Percentiles rank a stretch among this genome's conserved stretches.
Conservation (phyloP, 108 stramenopile species). For the Fragilariopsis cylindrus region DNA sequence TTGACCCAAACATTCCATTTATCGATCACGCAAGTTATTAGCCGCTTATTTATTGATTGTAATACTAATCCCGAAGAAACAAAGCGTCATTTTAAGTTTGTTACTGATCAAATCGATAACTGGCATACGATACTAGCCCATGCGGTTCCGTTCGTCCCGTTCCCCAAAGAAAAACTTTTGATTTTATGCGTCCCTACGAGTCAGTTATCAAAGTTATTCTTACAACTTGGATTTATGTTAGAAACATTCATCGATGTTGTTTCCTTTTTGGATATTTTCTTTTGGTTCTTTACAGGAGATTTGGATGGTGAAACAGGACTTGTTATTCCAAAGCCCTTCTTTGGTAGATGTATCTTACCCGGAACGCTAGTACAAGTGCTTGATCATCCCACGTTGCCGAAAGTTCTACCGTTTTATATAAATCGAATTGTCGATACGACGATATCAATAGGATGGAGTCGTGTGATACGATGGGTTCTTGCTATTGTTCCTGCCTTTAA, state of each 20-base stretch:
- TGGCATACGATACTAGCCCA: not conserved
- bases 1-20: conserved; percentile 26
- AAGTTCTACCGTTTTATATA: conserved; percentile 46
- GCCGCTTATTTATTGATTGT: conserved; percentile 12
- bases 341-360: conserved; percentile 59
- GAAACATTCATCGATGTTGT: conserved; percentile 59
- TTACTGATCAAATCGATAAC: conserved; percentile 4
- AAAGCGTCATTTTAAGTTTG: not conserved
- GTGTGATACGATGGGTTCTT: conserved; percentile 56
- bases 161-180: conserved; percentile 38
- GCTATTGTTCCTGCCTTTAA: conserved; percentile 52
- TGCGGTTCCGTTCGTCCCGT: conserved; percentile 19
- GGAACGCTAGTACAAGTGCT: conserved; percentile 67
- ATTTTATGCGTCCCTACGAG: conserved; percentile 52
- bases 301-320: conserved; percentile 48
- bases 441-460: conserved; percentile 45
- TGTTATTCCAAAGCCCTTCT: conserved; percentile 66
- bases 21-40: conserved; percentile 11
- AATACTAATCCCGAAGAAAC: not conserved
- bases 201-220: conserved; percentile 45
- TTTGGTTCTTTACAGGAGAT: conserved; percentile 76
- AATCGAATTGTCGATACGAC: conserved; percentile 17
- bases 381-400: conserved; percentile 68
- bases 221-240: conserved; percentile 37
- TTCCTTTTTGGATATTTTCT: conserved; percentile 65